These are phyloP conservation scores for Trametes cubensis DNA, from an alignment of 768 basidiomycete species.

Conservation along the genomic window DNA sequence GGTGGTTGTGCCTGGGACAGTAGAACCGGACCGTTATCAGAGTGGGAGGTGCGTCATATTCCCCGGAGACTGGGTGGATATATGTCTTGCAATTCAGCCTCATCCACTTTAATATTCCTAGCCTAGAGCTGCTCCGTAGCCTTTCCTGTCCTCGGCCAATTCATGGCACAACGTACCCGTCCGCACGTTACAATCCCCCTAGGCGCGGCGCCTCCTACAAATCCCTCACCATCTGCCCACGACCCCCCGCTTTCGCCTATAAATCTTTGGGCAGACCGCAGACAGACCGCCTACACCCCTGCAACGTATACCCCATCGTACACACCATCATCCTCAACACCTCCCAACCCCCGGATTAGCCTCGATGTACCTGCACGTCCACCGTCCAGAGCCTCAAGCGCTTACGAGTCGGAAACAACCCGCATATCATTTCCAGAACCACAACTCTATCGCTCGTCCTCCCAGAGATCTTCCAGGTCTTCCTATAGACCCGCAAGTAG, in stretches of 20 bases:
- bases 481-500: constrained; percentile 16
- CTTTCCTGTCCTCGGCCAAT: constrained; percentile 21
- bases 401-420: constrained; percentile 33
- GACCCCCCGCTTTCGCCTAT: constrained; percentile 37
- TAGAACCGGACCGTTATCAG: constrained; percentile 20
- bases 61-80: background rate
- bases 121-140: constrained; percentile 7
- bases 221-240: constrained; percentile 35
- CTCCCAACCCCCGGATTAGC: constrained; percentile 26
- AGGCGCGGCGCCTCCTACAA: constrained; percentile 37
- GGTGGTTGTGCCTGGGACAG: constrained; percentile 4
- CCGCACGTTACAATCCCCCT: constrained; percentile 43
- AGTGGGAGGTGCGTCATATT: constrained; percentile 18
- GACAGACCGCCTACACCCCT: constrained; percentile 19
- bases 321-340: constrained; percentile 15
- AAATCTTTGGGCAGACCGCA: constrained; percentile 39
- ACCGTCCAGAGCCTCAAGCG: constrained; percentile 44
- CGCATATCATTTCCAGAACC: constrained; percentile 33
- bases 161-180: constrained; percentile 26
- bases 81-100: background rate
- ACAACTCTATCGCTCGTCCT: constrained; percentile 31
- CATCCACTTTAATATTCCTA: background rate
- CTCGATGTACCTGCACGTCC: constrained; percentile 33
- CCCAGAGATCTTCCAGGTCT: constrained; percentile 27
- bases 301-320: constrained; percentile 15